Percentiles rank a stretch among this genome's conserved stretches.
phyloP scores from a whole-genome alignment of 352 stramenopile species.

The Pythium phragmiticola region DNA sequence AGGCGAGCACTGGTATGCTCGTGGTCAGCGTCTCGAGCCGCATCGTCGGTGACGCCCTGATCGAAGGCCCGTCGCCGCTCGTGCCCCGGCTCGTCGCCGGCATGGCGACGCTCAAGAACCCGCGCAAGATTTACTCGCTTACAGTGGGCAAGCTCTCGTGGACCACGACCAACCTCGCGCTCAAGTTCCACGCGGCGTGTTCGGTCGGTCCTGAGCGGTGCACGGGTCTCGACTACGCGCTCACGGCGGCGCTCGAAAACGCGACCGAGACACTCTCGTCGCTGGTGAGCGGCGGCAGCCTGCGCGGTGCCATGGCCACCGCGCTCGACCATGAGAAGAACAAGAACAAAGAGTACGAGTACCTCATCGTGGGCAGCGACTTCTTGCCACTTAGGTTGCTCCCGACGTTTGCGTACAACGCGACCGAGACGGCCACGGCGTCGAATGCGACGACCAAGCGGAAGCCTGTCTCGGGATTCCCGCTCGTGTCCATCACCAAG shows the following conservation, averaged over 20 bases:
- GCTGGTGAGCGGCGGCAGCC: conserved; percentile 2
- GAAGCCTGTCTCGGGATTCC: conserved; percentile 10
- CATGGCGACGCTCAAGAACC: conserved; percentile 33
- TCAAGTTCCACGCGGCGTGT: conserved; percentile 41
- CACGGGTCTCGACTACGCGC: conserved; percentile 35
- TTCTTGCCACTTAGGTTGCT: conserved; percentile 35
- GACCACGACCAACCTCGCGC: conserved; percentile 36
- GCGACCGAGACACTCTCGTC: conserved; percentile 2
- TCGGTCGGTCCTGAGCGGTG: conserved; percentile 20
- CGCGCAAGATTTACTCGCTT: conserved; percentile 45
- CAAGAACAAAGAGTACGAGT: conserved; percentile 16
- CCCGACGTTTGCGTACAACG: conserved; percentile 36
- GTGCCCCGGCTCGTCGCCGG: conserved; percentile 10
- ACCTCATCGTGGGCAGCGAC: conserved; percentile 41
- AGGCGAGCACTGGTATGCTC: conserved; percentile 29
- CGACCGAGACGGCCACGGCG: conserved; percentile 33
- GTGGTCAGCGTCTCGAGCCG: conserved; percentile 44
- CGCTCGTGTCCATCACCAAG: conserved; percentile 37
- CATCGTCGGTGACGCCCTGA: conserved; percentile 38
- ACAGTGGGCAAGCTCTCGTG: conserved; percentile 44
- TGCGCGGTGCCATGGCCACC: conserved; percentile 15
- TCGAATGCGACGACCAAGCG: not conserved
- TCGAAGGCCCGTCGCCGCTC: conserved; percentile 14
- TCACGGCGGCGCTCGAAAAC: conserved; percentile 23
- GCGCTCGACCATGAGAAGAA: not conserved